These are phyloP conservation scores for Naganishia vishniacii DNA, from an alignment of 768 basidiomycete species.

Conservation along the genomic window DNA sequence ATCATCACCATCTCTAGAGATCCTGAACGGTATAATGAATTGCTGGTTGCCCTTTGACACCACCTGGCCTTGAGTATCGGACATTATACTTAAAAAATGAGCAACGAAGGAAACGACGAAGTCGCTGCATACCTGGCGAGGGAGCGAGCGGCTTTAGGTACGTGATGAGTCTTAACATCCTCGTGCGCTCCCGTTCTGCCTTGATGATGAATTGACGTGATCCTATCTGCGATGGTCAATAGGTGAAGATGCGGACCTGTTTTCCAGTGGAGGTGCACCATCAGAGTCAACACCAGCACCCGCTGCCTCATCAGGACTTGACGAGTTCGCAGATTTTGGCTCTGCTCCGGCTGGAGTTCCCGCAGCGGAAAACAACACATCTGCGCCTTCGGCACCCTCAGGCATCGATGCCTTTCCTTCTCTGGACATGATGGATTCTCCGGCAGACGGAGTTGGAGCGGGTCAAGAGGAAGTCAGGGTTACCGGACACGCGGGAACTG, in stretches of 20 bases:
- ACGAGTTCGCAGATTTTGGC: constrained; percentile 18
- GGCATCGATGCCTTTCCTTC: constrained; percentile 40
- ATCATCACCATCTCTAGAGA: constrained; percentile 3
- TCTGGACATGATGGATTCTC: constrained; percentile 32
- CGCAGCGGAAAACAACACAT: constrained; percentile 27
- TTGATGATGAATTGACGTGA: not conserved
- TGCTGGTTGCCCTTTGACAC: no score
- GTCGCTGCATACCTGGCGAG: constrained; percentile 47
- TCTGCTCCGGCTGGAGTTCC: constrained; percentile 34
- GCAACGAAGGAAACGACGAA: constrained; percentile 39
- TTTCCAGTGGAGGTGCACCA: constrained; percentile 25
- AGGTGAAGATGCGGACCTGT: constrained; percentile 48
- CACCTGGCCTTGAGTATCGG: no score
- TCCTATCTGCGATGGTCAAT: not conserved
- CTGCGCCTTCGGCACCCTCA: not conserved
- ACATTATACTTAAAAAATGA: no score
- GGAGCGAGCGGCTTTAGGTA: constrained; percentile 45
- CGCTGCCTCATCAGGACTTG: constrained; percentile 7
- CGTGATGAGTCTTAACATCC: constrained; percentile 11
- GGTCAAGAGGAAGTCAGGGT: constrained; percentile 33
- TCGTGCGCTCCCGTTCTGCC: not conserved
- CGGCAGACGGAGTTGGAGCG: not conserved
- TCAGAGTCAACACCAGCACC: constrained; percentile 1
- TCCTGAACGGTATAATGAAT: no score
- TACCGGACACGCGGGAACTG: constrained; percentile 42